Conservation (phyloP, 1,139 yeast species). For the Blastobotrys proliferans region DNA sequence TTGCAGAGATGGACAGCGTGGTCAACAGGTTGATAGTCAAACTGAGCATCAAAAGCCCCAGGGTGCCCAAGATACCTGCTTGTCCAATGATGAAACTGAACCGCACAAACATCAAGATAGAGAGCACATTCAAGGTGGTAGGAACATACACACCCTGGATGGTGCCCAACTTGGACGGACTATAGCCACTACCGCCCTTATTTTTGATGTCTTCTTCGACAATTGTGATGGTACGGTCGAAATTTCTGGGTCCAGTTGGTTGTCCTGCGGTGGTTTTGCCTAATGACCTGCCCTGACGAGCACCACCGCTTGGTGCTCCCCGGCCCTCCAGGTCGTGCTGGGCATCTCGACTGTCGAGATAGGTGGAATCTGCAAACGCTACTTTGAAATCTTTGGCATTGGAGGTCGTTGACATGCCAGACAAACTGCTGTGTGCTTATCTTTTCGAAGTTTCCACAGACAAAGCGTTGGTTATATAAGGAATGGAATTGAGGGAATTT, state of each 20-base stretch:
- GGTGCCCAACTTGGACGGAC: conserved; percentile 33
- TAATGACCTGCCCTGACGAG: background rate
- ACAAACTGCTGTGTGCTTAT: background rate
- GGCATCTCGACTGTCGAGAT: conserved; percentile 2
- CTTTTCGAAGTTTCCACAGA: too few relatives aligned
- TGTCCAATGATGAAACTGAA: conserved; percentile 80
- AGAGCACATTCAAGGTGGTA: conserved; percentile 68
- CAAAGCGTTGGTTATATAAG: too few relatives aligned
- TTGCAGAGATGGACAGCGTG: conserved; percentile 70
- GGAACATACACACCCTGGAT: conserved; percentile 62
- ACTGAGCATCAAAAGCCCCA: conserved; percentile 45
- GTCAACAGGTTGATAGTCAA: conserved; percentile 65
- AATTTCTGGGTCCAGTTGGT: background rate
- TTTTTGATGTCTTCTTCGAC: conserved; percentile 7
- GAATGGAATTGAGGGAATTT: too few relatives aligned
- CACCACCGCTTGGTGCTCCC: too few relatives aligned
- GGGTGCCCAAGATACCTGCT: conserved; percentile 64
- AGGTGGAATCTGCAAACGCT: conserved; percentile 5
- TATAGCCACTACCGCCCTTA: too few relatives aligned
- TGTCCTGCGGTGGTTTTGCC: background rate
- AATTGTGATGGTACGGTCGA: conserved; percentile 10
- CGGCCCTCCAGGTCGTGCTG: conserved; percentile 5
- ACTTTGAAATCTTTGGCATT: conserved; percentile 4
- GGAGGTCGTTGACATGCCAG: background rate
- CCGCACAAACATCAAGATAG: conserved; percentile 73